Evolutionary conservation across 2,329 filamentous ascomycete species (phyloP).

Genomic region (Penicillium sp.): DNA sequence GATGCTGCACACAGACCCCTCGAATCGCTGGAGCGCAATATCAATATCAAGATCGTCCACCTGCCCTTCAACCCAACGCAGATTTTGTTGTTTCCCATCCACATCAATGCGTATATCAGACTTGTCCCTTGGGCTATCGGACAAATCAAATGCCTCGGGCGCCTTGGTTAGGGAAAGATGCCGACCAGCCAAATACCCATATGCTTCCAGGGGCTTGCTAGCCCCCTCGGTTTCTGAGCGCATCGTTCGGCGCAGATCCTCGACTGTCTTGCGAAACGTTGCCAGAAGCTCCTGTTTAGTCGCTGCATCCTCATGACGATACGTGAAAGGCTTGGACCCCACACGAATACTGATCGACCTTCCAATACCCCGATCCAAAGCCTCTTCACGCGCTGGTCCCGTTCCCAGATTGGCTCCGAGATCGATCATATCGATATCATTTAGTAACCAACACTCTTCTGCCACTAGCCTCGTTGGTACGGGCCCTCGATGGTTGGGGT

Average conservation of each 20-base stretch:
- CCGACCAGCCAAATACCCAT: slow-evolving; percentile 78
- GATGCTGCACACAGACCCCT: slow-evolving; percentile 75
- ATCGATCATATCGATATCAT: slow-evolving; percentile 90
- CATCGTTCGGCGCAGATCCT: slow-evolving; percentile 80
- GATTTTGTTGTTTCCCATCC: slow-evolving; percentile 91
- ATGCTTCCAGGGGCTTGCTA: slow-evolving; percentile 76
- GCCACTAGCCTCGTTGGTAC: slow-evolving; percentile 73
- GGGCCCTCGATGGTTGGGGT: slow-evolving; percentile 44
- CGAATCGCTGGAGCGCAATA: slow-evolving; percentile 84
- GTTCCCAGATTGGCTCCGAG: slow-evolving; percentile 56
- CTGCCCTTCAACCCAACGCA: slow-evolving; percentile 92
- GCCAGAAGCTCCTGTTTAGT: slow-evolving; percentile 79
- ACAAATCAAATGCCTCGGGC: slow-evolving; percentile 71
- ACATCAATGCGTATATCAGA: slow-evolving; percentile 81
- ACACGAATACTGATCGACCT: slow-evolving; percentile 90
- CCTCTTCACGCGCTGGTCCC: slow-evolving; percentile 38
- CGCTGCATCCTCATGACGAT: slow-evolving; percentile 76
- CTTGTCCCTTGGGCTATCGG: slow-evolving; percentile 72
- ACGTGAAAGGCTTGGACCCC: slow-evolving; percentile 88
- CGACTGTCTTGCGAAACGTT: slow-evolving; percentile 87
- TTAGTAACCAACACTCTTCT: slow-evolving; percentile 87
- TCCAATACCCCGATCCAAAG: slow-evolving; percentile 59
- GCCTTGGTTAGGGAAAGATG: slow-evolving; percentile 70
- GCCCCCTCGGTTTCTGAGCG: slow-evolving; percentile 84
- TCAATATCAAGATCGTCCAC: slow-evolving; percentile 96